Evolutionary conservation across 768 basidiomycete species (phyloP), one percentile per base, ranked within the genome.

Genomic region (Phaeolepiota aurea): DNA sequence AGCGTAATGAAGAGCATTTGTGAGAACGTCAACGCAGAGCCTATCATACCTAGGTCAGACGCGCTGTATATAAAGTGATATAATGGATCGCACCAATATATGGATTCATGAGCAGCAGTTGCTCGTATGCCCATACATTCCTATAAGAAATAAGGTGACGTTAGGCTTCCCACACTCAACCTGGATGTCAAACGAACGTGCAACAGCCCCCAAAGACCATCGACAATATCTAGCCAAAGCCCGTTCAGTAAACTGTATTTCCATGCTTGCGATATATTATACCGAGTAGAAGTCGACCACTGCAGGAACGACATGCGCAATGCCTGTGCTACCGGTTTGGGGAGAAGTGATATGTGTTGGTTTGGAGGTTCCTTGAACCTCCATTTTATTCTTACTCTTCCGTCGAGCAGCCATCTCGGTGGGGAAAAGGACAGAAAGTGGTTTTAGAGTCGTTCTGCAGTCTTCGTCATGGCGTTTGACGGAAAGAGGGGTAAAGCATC

Each of bases 191-290:
- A n/a, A 72, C 79, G 40, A 59, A 83, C 82, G 79, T 68, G 72
- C 88, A 91, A 52, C 88, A 91, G 14, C 88, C 87, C 16, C 87
- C 87, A 48, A 89, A 73, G 3, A 90, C 78, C 48, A 85, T 67
- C 1, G 70, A 65, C 15, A 86, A 54, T 15, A 76, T 67, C 66
- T 64, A 20, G 4, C 7, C 25, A 28, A 28, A 7, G 25, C 7
- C n/a, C 25, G n/a, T 7, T 28, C 25, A 28, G 25, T n/a, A 28
- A n/a, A 7, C 7, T n/a, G n/a, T 7, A 7, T 7, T 28, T n/a
- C 7, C 25, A 22, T 10, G 25, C 14, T n/a, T 5, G 5, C 14
- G 20, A 9, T 20, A 22, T 10, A 28, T 35, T 57, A 23, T 49
- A 64, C 65, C 22, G 55, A 47, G 45, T 43, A 44, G 10, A 49